Evolutionary conservation across 2,329 filamentous ascomycete species (phyloP), one percentile per base, ranked within the genome.

Genomic region (Beauveria pseudobassiana): DNA sequence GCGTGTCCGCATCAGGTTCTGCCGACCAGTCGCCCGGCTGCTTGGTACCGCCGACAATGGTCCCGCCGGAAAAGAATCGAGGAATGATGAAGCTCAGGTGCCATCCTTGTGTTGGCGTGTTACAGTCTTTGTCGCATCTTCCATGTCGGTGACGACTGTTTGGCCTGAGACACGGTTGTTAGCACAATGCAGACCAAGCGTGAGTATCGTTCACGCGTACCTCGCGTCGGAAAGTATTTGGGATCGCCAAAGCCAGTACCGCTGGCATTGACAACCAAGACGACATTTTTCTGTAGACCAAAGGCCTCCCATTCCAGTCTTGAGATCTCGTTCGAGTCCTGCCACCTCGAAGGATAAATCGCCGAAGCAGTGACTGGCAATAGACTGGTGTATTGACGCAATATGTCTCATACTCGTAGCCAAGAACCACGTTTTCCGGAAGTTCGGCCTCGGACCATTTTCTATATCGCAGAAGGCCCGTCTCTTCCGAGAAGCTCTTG

Each of bases 31-130:
- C 76, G 61, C 80, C 73, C 1, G 79, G 77, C 69, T 87, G 80
- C 70, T 86, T 87, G 20, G 85, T 88, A 0, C 85, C 85, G 14
- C 86, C 86, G 38, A 88, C 81, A 48, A 88, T 76, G 0, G 86
- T 88, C 2, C 86, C 86, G 4, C 85, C 85, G 30, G 81, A 75
- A 28, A 84, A 80, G 50, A 80, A 81, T 2, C 86, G 79, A 2
- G 86, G 84, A 30, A 88, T 82, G 57, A 80, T 80, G 66, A 88
- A 87, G 2, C 79, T 78, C 84, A 87, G 14, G 75, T 78, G 2
- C 86, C 86, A 68, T 88, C 85, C 0, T 77, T 76, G 67, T 84
- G 82, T 65, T 89, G 84, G 28, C 82, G 77, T 3, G 87, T 89
- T 22, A 89, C 76, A 0, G 73, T 75, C 40, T 70, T 72, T 0